Conservation (phyloP, 495 filamentous ascomycete genomes). For the Penicillium antarcticum region DNA sequence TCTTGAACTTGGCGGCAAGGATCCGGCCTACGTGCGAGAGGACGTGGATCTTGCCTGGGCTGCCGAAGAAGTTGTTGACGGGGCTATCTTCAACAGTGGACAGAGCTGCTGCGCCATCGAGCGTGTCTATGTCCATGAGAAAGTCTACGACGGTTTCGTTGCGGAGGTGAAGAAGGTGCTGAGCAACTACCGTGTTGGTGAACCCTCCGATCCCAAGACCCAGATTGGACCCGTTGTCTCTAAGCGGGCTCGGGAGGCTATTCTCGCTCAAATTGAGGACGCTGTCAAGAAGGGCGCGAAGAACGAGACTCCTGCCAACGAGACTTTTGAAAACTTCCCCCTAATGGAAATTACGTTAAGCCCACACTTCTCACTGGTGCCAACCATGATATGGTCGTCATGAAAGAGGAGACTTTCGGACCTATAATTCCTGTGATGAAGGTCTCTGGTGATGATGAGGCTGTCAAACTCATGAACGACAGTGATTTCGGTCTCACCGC, state of each 20-base stretch:
- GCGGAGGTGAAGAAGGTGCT: slow-evolving; percentile 75
- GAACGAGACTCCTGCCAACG: slow-evolving; percentile 74
- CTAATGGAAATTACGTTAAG: slow-evolving; percentile 76
- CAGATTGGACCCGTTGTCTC: slow-evolving; percentile 87
- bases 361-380: slow-evolving; percentile 78
- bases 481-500: slow-evolving; percentile 88
- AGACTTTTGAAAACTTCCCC: slow-evolving; percentile 65
- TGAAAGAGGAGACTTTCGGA: slow-evolving; percentile 94
- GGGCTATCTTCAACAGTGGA: slow-evolving; percentile 88
- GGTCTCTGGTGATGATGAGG: slow-evolving; percentile 75
- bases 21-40: slow-evolving; percentile 81
- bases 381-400: slow-evolving; percentile 76
- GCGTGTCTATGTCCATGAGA: slow-evolving; percentile 80
- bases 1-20: slow-evolving; percentile 89
- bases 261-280: slow-evolving; percentile 73
- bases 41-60: slow-evolving; percentile 90
- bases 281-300: slow-evolving; percentile 79
- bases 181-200: slow-evolving; percentile 78
- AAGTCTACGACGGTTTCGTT: slow-evolving; percentile 78
- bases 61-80: slow-evolving; percentile 88
- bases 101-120: slow-evolving; percentile 92
- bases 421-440: slow-evolving; percentile 89
- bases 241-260: slow-evolving; percentile 64
- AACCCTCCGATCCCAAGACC: slow-evolving; percentile 72
- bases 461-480: slow-evolving; percentile 82